Evolutionary conservation across 75 land plant genomes (phyloP).

Genomic region (Pinus tabuliformis): DNA sequence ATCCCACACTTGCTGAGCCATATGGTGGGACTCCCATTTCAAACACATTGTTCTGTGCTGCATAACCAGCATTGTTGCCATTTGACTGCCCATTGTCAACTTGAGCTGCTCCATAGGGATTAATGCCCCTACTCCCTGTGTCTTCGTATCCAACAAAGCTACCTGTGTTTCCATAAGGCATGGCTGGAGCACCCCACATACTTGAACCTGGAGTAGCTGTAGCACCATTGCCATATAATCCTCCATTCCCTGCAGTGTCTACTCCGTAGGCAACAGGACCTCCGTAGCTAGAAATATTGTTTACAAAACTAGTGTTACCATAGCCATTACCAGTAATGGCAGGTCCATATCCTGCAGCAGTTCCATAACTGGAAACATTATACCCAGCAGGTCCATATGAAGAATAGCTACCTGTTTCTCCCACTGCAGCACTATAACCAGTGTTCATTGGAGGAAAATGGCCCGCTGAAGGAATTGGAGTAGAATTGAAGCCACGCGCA

Average conservation of each 20-base stretch:
- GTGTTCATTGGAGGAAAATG: slow-evolving; percentile 50
- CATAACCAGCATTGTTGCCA: slow-evolving; percentile 43
- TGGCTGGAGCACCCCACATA: background rate
- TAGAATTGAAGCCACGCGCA: slow-evolving; percentile 24
- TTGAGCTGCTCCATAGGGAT: slow-evolving; percentile 47
- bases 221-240: slow-evolving; percentile 10
- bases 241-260: slow-evolving; percentile 38
- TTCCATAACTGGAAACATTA: slow-evolving; percentile 39
- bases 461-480: too few species aligned
- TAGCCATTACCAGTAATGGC: slow-evolving; percentile 41
- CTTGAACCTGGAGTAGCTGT: too few species aligned
- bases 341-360: slow-evolving; percentile 40
- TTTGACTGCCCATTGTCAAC: too few species aligned
- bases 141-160: too few species aligned
- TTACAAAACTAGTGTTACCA: slow-evolving; percentile 38
- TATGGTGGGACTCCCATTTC: slow-evolving; percentile 23
- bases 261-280: too few species aligned
- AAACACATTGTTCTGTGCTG: slow-evolving; percentile 19
- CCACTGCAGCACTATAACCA: slow-evolving; percentile 45
- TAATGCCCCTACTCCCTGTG: too few species aligned
- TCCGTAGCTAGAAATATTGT: slow-evolving; percentile 7
- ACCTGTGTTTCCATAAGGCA: slow-evolving; percentile 24
- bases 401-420: slow-evolving; percentile 37
- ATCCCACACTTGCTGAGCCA: slow-evolving; percentile 35
- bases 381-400: slow-evolving; percentile 40